These are phyloP conservation scores for Phytophthora pinifolia DNA, from an alignment of 352 stramenopile species.

Conservation along the genomic window DNA sequence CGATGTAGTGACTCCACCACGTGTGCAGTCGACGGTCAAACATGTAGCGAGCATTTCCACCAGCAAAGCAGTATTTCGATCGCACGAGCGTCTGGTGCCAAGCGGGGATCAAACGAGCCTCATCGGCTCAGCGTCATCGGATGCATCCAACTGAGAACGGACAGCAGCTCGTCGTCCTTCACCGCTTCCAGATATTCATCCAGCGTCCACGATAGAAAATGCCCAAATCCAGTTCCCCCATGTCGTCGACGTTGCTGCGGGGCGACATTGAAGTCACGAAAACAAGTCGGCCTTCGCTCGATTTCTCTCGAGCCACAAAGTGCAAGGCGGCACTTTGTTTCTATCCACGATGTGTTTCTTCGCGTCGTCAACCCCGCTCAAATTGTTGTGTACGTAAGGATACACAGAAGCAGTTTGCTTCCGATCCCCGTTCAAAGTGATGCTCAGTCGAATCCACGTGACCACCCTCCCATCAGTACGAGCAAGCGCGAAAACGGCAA, in stretches of 20 bases:
- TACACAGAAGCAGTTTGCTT: neutral
- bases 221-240: neutral
- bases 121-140: no score
- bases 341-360: constrained; percentile 7
- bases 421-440: constrained; percentile 9
- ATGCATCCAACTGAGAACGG: neutral
- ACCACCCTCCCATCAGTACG: neutral
- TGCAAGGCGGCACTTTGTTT: neutral
- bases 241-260: neutral
- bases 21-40: neutral
- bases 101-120: no score
- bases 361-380: no score
- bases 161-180: constrained; percentile 11
- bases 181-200: constrained; percentile 9
- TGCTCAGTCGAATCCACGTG: constrained; percentile 10
- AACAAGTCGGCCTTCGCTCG: neutral
- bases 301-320: neutral
- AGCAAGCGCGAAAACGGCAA: constrained; percentile 14
- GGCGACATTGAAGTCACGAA: constrained; percentile 5
- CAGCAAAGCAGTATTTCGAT: constrained; percentile 16
- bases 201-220: constrained; percentile 8
- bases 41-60: constrained; percentile 16
- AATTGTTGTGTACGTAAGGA: no score
- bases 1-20: neutral
- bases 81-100: neutral